A percentile compares a stretch with the other conserved stretches of the same genome.
Evolutionary conservation across 768 basidiomycete genomes (phyloP).

Genomic region (Naganishia antarctica): DNA sequence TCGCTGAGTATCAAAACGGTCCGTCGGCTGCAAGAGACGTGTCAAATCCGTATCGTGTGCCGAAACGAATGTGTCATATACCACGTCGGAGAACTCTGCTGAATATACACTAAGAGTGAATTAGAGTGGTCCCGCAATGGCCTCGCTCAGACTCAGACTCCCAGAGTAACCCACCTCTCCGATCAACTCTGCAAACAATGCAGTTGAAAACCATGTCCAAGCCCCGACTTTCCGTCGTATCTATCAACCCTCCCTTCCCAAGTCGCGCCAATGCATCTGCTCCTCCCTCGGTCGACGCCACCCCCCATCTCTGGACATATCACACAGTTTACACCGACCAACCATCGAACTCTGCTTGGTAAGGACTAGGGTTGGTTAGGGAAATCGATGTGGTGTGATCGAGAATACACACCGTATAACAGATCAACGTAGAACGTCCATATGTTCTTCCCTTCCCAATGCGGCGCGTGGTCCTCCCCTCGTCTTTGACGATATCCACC

Average conservation of each 20-base stretch:
- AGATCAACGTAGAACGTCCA: conserved; percentile 92
- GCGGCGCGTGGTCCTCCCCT: conserved; percentile 55
- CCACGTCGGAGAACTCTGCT: conserved; percentile 99
- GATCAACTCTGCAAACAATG: conserved; percentile 95
- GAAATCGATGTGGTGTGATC: background rate
- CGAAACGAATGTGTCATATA: conserved; percentile 54
- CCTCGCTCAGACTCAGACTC: too few species aligned
- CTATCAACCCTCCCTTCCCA: conserved; percentile 69
- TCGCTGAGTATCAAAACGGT: background rate
- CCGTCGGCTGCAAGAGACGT: background rate
- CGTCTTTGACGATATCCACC: conserved; percentile 75
- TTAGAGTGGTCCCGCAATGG: too few species aligned
- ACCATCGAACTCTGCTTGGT: conserved; percentile 71
- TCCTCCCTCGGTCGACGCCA: conserved; percentile 31
- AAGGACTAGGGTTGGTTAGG: conserved; percentile 57
- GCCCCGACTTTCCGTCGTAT: conserved; percentile 93
- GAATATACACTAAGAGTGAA: conserved; percentile 56
- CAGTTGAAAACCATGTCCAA: conserved; percentile 97
- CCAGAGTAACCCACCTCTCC: conserved; percentile 51
- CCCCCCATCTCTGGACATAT: conserved; percentile 95
- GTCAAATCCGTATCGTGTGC: conserved; percentile 55
- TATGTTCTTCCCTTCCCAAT: conserved; percentile 98
- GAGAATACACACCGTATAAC: conserved; percentile 62
- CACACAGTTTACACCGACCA: conserved; percentile 89
- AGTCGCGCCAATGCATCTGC: conserved; percentile 10